Conservation (phyloP, 164 flowering plant genomes). For the Sextonia rubra region DNA sequence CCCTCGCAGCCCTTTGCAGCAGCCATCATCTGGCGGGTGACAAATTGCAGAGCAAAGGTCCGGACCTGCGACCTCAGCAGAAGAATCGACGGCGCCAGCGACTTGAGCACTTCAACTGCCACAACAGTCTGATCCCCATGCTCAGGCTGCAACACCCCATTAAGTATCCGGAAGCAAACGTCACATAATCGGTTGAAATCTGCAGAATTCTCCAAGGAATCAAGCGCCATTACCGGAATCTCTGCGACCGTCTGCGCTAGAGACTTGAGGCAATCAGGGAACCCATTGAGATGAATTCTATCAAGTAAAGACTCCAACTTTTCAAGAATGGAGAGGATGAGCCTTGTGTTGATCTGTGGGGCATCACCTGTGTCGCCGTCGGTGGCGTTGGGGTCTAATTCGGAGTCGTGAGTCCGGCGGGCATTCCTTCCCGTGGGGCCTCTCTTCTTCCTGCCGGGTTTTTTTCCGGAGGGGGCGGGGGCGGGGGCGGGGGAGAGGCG, state of each 20-base stretch:
- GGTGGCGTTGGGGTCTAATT: constrained; percentile 7
- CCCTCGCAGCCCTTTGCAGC: constrained; percentile 33
- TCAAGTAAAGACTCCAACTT: constrained; percentile 45
- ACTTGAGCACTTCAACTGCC: constrained; percentile 68
- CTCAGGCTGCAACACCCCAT: constrained; percentile 48
- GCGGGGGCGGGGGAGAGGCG: constrained; percentile 2
- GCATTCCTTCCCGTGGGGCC: constrained; percentile 27
- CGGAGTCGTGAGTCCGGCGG: constrained; percentile 15
- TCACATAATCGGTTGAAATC: constrained; percentile 33
- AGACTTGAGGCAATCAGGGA: constrained; percentile 76
- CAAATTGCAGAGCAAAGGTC: constrained; percentile 55
- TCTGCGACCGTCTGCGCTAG: constrained; percentile 64
- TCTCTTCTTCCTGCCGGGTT: neutral
- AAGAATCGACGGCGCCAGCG: constrained; percentile 53
- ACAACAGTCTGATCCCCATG: constrained; percentile 57
- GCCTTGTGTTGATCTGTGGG: constrained; percentile 25
- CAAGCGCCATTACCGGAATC: constrained; percentile 56
- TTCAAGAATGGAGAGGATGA: constrained; percentile 44
- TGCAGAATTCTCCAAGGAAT: constrained; percentile 25
- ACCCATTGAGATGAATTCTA: constrained; percentile 63
- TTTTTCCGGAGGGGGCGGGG: neutral
- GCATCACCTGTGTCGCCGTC: constrained; percentile 16
- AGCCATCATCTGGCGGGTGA: constrained; percentile 37
- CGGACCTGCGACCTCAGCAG: constrained; percentile 52
- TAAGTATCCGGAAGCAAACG: constrained; percentile 50